Evolutionary conservation across 2,329 filamentous ascomycete genomes (phyloP), one percentile per base, ranked within the genome.

Genomic region (Venturia nashicola): DNA sequence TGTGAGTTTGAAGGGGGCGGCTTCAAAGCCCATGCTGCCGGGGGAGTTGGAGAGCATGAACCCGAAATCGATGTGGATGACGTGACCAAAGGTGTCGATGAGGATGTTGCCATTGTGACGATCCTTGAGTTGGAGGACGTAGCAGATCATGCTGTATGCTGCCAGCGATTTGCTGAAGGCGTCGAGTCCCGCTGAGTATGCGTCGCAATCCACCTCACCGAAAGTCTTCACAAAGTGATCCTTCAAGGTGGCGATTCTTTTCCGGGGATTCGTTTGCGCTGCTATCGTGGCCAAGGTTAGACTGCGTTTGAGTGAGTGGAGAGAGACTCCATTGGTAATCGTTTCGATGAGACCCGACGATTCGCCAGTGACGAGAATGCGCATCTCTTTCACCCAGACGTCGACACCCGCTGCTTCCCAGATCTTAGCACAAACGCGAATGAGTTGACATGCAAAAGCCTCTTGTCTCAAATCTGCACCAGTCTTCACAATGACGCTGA

Each of bases 11-110:
- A 94, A 94, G 0, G 90, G 90, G 5, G 90, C 90, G 16, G 90
- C 90, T 76, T 94, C 90, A 70, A 94, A 94, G 2, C 89, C 89
- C 71, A 94, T 89, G 9, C 86, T 88, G 0, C 90, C 90, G 0
- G 90, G 90, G 1, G 89, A 91, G 74, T 94, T 94, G 59, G 88
- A 92, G 42, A 94, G 79, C 88, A 94, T 93, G 73, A 94, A 94
- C 64, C 90, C 90, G 74, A 94, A 94, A 74, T 94, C 90, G 66
- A 94, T 94, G 72, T 94, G 90, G 66, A 94, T 86, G 64, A 93
- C 91, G 72, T 94, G 90, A 11, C 90, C 90, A 73, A 90, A 87
- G 70, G 89, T 91, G 74, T 93, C 90, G 70, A 94, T 88, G 65
- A 94, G 81, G 16, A 94, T 88, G 71, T 94, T 94, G 63, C 90